A percentile compares a stretch with the other conserved stretches of the same genome.
These are phyloP conservation scores for Coemansia sp. DNA, from an alignment of 192 early-diverging fungal species.

Conservation along the genomic window DNA sequence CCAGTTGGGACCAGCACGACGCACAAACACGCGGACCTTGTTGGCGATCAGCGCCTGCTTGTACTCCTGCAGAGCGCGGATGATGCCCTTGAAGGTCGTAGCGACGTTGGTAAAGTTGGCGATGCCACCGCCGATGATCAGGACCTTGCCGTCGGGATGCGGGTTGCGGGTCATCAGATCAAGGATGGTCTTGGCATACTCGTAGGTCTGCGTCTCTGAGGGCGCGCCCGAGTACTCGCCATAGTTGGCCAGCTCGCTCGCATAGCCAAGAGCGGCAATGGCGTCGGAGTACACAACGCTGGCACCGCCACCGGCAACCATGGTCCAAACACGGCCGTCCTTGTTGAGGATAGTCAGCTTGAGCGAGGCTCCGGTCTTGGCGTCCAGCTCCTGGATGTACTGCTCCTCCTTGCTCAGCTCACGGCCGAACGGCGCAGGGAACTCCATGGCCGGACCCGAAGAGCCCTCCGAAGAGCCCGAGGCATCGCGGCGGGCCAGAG, in stretches of 20 bases:
- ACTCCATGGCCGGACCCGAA: conserved; percentile 86
- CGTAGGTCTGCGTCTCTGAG: conserved; percentile 98
- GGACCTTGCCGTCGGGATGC: conserved; percentile 90
- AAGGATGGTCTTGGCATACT: conserved; percentile 97
- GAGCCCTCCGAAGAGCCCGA: conserved; percentile 43
- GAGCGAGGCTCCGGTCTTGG: conserved; percentile 98
- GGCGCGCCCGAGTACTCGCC: conserved; percentile 99
- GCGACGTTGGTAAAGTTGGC: conserved; percentile 99
- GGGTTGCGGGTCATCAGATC: conserved; percentile 93
- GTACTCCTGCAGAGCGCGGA: conserved; percentile 91
- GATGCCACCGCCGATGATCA: conserved; percentile 99
- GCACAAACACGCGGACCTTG: conserved; percentile 92
- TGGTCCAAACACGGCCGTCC: conserved; percentile 97
- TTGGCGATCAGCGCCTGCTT: conserved; percentile 83
- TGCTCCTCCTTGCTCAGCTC: conserved; percentile 96
- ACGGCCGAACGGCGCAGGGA: conserved; percentile 97
- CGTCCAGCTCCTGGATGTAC: conserved; percentile 96
- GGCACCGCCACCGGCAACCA: conserved; percentile 99
- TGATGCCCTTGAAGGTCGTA: conserved; percentile 98
- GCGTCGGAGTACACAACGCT: conserved; percentile 98
- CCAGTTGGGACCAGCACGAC: conserved; percentile 98
- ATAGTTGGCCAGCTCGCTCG: conserved; percentile 97
- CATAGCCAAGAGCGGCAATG: conserved; percentile 94
- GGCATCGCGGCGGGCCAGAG: conserved; percentile 72
- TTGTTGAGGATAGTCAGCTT: conserved; percentile 97